Percentiles rank a stretch among this genome's conserved stretches.
Conservation (phyloP, 208 protist genomes). For the Strigomonas culicis region DNA sequence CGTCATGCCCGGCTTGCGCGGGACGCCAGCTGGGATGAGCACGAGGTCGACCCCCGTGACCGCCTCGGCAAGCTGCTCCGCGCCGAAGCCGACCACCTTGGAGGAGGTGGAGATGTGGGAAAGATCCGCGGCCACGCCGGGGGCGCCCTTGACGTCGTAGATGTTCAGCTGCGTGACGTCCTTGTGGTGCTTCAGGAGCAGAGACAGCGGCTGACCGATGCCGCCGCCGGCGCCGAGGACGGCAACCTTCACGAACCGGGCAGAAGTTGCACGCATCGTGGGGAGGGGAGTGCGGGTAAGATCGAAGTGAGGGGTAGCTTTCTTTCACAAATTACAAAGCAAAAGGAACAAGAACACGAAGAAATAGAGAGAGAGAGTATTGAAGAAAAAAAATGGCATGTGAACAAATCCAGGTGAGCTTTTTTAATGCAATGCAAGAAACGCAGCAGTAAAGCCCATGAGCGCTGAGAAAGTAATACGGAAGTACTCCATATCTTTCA, state of each 20-base stretch:
- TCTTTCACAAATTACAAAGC: slow-evolving; percentile 5
- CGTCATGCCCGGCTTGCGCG: slow-evolving; percentile 76
- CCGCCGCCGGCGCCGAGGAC: slow-evolving; percentile 86
- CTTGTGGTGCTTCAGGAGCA: slow-evolving; percentile 72
- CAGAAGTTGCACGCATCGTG: too few relatives aligned
- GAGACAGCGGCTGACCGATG: slow-evolving; percentile 87
- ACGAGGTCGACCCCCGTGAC: slow-evolving; percentile 88
- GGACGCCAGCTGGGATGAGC: slow-evolving; percentile 94
- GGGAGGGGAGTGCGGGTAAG: neutral
- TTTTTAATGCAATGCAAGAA: slow-evolving; percentile 4
- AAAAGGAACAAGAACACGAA: slow-evolving; percentile 4
- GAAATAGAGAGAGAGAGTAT: slow-evolving; percentile 9
- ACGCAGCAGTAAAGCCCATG: neutral
- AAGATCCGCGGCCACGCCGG: slow-evolving; percentile 94
- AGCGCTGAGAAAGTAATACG: slow-evolving; percentile 4
- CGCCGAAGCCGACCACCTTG: slow-evolving; percentile 75
- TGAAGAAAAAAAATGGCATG: slow-evolving; percentile 2
- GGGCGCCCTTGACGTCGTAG: slow-evolving; percentile 87
- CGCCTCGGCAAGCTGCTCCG: slow-evolving; percentile 61
- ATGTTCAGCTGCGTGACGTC: slow-evolving; percentile 83
- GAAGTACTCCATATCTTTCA: neutral
- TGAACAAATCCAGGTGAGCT: too few relatives aligned
- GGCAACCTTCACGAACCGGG: slow-evolving; percentile 80
- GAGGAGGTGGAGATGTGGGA: slow-evolving; percentile 83
- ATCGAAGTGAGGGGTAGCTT: too few relatives aligned